phyloP scores from a whole-genome alignment of 495 filamentous ascomycete genomes.

The Oidiodendron maius region DNA sequence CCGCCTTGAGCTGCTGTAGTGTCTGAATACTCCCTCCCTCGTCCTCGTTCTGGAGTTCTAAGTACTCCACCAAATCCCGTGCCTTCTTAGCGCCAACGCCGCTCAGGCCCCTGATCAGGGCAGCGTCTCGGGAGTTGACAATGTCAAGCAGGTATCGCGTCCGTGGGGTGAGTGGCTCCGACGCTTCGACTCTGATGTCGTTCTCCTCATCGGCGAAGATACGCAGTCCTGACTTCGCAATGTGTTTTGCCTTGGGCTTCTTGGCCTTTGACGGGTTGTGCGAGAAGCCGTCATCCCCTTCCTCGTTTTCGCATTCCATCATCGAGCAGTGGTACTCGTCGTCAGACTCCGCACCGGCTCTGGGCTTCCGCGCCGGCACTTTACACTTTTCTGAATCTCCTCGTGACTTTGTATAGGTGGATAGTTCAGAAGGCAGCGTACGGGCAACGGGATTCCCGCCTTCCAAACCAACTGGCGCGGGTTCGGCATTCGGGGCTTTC shows the following conservation, averaged over 20 bases:
- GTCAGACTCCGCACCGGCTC: conserved; percentile 8
- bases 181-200: conserved; percentile 8
- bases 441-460: conserved; percentile 8
- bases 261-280: conserved; percentile 21
- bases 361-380: conserved; percentile 2
- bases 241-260: conserved; percentile 17
- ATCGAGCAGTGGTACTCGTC: conserved; percentile 34
- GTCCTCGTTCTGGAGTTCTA: conserved; percentile 42
- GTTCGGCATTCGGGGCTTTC: conserved; percentile 2
- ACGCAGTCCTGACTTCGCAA: conserved; percentile 17
- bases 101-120: conserved; percentile 65
- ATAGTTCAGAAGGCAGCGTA: conserved; percentile 12
- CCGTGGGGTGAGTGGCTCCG: conserved; percentile 50
- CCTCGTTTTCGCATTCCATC: conserved; percentile 31
- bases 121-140: conserved; percentile 78
- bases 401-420: conserved; percentile 12
- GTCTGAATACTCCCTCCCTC: conserved; percentile 36
- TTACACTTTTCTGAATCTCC: conserved; percentile 1
- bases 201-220: conserved; percentile 13
- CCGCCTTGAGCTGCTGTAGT: conserved; percentile 43
- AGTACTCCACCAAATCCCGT: conserved; percentile 52
- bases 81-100: conserved; percentile 62
- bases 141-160: conserved; percentile 69
- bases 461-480: conserved; percentile 3
- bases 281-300: conserved; percentile 39